Evolutionary conservation across 2,329 filamentous ascomycete species (phyloP).

Genomic region (Sporothrix protearum): DNA sequence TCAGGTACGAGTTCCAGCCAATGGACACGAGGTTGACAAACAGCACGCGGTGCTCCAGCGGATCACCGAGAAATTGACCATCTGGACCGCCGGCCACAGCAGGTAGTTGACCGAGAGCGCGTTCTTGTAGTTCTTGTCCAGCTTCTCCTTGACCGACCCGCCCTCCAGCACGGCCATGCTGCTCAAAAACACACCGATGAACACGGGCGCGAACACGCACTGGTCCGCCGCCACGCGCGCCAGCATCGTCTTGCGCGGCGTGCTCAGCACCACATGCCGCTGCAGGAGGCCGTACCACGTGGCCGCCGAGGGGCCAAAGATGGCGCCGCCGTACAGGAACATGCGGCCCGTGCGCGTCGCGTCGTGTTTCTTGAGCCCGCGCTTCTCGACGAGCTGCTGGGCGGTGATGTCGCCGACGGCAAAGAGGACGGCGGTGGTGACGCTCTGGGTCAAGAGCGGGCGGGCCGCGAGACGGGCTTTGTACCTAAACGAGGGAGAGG

Average conservation of each 20-base stretch:
- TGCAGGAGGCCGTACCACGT: slow-evolving; percentile 83
- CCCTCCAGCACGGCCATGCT: slow-evolving; percentile 84
- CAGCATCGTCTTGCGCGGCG: slow-evolving; percentile 65
- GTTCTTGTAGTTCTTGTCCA: slow-evolving; percentile 64
- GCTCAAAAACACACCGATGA: slow-evolving; percentile 76
- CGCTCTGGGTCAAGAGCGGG: slow-evolving; percentile 83
- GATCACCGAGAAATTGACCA: slow-evolving; percentile 81
- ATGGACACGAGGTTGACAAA: slow-evolving; percentile 79
- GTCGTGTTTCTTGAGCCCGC: slow-evolving; percentile 63
- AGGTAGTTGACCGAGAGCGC: slow-evolving; percentile 81
- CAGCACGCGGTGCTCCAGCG: slow-evolving; percentile 75
- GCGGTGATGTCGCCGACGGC: slow-evolving; percentile 86
- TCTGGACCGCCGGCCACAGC: slow-evolving; percentile 82
- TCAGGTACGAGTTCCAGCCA: slow-evolving; percentile 64
- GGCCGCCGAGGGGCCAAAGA: slow-evolving; percentile 85
- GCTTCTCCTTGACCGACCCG: slow-evolving; percentile 57
- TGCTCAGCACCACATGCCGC: slow-evolving; percentile 60
- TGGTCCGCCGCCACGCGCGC: slow-evolving; percentile 81
- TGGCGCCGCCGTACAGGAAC: slow-evolving; percentile 72
- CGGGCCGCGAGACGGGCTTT: slow-evolving; percentile 74
- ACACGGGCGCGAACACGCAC: slow-evolving; percentile 74
- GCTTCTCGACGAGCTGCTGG: slow-evolving; percentile 85
- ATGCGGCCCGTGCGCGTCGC: slow-evolving; percentile 69
- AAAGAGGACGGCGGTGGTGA: slow-evolving; percentile 89
- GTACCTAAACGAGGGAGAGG: slow-evolving; percentile 58